phyloP scores from a whole-genome alignment of 202 grass and related monocot species.

The Schoenoplectus triqueter region DNA sequence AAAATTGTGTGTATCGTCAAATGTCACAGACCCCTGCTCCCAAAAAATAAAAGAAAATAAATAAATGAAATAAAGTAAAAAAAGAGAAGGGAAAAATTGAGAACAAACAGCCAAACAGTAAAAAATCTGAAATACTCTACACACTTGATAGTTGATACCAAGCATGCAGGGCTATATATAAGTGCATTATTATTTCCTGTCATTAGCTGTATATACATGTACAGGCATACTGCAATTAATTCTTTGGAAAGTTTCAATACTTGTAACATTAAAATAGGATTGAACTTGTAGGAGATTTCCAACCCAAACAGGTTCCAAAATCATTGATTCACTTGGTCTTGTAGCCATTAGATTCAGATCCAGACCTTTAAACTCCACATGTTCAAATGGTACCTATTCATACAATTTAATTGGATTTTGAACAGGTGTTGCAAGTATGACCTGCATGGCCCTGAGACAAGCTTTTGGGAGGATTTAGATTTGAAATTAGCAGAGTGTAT shows the following conservation, averaged over 20 bases:
- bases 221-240: conserved; percentile 2
- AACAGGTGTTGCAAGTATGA: conserved; percentile 98
- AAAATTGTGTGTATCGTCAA: not conserved
- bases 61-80: not conserved
- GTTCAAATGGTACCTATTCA: not conserved
- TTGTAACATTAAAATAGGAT: not conserved
- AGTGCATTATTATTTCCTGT: not conserved
- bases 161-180: conserved; percentile 2
- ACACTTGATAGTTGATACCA: not conserved
- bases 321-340: not conserved
- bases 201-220: not conserved
- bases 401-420: conserved; percentile 13
- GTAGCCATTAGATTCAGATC: not conserved
- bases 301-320: not conserved
- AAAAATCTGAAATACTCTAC: not conserved
- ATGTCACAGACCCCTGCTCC: not conserved
- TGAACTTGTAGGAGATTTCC: not conserved
- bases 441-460: conserved; percentile 73
- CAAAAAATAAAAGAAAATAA: not conserved
- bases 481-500: conserved; percentile 92
- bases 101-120: not conserved
- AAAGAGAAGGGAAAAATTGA: not conserved
- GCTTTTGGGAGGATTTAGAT: conserved; percentile 97
- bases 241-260: not conserved
- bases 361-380: not conserved